Evolutionary conservation across 78 protist species (phyloP), one percentile per base, ranked within the genome.

Genomic region (Chrysochromulina tobinii): DNA sequence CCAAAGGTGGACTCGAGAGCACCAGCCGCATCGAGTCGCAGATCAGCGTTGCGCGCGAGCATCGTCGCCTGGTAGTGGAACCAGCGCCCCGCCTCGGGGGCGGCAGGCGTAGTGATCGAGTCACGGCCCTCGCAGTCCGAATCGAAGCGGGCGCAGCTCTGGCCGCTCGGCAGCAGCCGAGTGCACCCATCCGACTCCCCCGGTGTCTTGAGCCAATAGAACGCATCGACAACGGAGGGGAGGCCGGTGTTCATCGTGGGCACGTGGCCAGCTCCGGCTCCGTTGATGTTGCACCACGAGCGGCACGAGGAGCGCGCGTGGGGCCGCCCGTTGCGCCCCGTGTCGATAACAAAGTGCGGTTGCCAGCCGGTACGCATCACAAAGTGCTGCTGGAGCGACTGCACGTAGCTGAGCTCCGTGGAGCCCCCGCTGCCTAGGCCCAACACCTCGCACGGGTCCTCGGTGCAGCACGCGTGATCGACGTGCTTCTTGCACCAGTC

Each of bases 101-200:
- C 72, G 72, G 8, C 27, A 20, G 72, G 72, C 72, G 8, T 20
- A 20, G 8, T 20, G 72, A 66, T 66, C 27, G 72, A 9, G 72
- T 66, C 72, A 4, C n/a, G n/a, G n/a, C n/a, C 8, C 27, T 18
- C n/a, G 72, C 72, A 66, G 27, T 20, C 17, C 72, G 72, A 20
- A 20, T 66, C 72, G 72, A 20, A 66, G 27, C 72, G 14, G n/a
- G 14, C 57, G 81, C 81, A 72, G n/a, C 12, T 14, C 54, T 38
- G 8, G 48, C 81, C 81, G 48, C 17, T 53, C 15, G 53, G 81
- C 81, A 72, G 81, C 15, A 4, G 7, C 15, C 53, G 12, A 14
- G 81, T 27, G 81, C 81, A 72, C n/a, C 81, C 81, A 38, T 72
- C 81, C 38, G 81, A 72, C 20, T 38, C 54, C 53, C 81, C 81